Conservation (phyloP, 352 stramenopile genomes). For the Globisporangium megalacanthum region DNA sequence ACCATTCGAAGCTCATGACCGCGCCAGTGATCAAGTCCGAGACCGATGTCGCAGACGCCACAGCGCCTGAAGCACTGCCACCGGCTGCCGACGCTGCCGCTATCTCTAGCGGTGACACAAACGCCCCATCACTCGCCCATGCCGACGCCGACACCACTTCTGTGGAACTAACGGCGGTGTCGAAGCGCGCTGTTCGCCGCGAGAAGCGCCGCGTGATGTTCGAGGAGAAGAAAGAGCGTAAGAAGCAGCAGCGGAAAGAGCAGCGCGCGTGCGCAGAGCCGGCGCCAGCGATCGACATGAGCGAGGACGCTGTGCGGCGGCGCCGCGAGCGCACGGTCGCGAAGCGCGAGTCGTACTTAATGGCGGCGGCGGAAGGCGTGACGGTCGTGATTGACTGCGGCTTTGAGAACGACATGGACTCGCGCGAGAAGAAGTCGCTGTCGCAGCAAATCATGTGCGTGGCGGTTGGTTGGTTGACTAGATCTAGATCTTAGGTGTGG, state of each 20-base stretch:
- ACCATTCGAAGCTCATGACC: no score
- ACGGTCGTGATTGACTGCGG: constrained; percentile 92
- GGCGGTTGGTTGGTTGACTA: not conserved
- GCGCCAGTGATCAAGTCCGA: not conserved
- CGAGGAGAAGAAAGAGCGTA: constrained; percentile 82
- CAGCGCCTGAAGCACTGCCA: no score
- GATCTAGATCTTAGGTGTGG: not conserved
- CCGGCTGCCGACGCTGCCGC: no score
- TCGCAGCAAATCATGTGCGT: constrained; percentile 92
- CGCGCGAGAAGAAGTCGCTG: constrained; percentile 92
- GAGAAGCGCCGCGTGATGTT: constrained; percentile 59
- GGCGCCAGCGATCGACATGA: constrained; percentile 71
- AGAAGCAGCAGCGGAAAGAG: constrained; percentile 69
- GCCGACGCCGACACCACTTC: no score
- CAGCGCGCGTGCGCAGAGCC: constrained; percentile 19
- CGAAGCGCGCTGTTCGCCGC: constrained; percentile 50
- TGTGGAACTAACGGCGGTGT: constrained; percentile 7
- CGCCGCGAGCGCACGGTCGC: constrained; percentile 51
- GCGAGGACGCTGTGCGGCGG: constrained; percentile 56
- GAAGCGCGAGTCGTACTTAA: constrained; percentile 73
- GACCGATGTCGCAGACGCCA: not conserved
- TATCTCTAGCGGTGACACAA: not conserved
- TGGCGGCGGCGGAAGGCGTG: constrained; percentile 77
- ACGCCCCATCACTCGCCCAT: not conserved
- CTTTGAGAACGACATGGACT: constrained; percentile 92